Evolutionary conservation across 2,329 filamentous ascomycete genomes (phyloP).

Genomic region (Aspergillus pseudonomiae): DNA sequence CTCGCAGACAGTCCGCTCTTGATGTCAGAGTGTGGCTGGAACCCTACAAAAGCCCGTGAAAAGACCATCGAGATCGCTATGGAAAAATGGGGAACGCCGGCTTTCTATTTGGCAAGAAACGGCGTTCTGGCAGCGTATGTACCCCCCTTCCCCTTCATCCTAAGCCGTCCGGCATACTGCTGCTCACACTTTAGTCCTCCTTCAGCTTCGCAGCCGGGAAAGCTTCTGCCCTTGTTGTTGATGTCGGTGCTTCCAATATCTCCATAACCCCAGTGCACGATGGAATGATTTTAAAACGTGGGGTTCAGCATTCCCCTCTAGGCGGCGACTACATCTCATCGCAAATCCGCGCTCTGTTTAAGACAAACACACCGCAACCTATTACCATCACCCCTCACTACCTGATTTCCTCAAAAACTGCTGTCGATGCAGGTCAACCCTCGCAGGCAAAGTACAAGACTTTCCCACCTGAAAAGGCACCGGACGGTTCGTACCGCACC

Average conservation of each 20-base stretch:
- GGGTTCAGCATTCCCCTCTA: conserved; percentile 79
- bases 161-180: neutral
- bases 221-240: conserved; percentile 87
- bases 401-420: conserved; percentile 81
- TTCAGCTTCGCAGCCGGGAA: conserved; percentile 82
- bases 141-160: neutral
- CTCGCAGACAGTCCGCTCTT: conserved; percentile 87
- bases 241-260: conserved; percentile 85
- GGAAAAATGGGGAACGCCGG: conserved; percentile 94
- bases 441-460: conserved; percentile 74
- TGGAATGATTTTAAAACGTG: conserved; percentile 90
- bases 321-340: conserved; percentile 88
- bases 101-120: conserved; percentile 88
- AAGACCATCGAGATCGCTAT: conserved; percentile 95
- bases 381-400: conserved; percentile 83
- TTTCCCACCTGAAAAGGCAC: conserved; percentile 63
- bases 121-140: conserved; percentile 79
- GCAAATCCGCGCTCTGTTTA: conserved; percentile 82
- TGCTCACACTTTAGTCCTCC: neutral
- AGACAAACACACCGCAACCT: conserved; percentile 64
- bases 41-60: conserved; percentile 81
- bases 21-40: conserved; percentile 95
- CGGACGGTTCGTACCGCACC: conserved; percentile 71
- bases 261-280: conserved; percentile 92
- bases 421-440: conserved; percentile 82